Evolutionary conservation across 139 green algal genomes (phyloP), one percentile per base, ranked within the genome.

Genomic region (Mychonastes homosphaera): DNA sequence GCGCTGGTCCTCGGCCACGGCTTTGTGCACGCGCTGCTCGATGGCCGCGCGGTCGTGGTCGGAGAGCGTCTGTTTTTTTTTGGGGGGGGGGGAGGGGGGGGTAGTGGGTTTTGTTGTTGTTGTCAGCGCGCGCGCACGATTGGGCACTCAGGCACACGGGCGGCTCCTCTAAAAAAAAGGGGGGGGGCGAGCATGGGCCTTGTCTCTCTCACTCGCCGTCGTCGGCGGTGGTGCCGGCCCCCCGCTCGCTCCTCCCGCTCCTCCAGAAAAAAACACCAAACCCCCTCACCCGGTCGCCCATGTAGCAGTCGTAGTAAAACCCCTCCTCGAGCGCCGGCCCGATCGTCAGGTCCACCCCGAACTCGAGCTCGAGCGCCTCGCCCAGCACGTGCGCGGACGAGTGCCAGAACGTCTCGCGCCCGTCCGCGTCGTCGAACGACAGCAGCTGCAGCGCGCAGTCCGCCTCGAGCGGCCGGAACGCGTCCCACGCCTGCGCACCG

Each of bases 251-350:
- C n/a, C n/a, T n/a, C n/a, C n/a, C n/a, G n/a, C n/a, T n/a, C n/a
- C n/a, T n/a, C n/a, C n/a, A n/a, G n/a, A 44, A 44, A 44, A 12
- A 12, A 44, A 44, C 38, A 44, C 44, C n/a, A n/a, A 52, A 12
- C 15, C 26, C 28, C 21, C 63, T 1, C 58, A 68, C 62, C 51
- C 58, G 64, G 41, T 90, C 84, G n/a, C 84, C 87, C 64, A 96
- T 84, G 79, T 77, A 96, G 72, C 86, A 95, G 69, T 98, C 92
- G 63, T 97, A 98, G 74, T 98, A 98, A 70, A 98, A 98, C 46
- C 92, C 90, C 66, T 95, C 88, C 67, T 97, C 89, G 40, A 96
- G 79, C 2, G 82, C 55, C 3, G 92, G 92, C 2, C 92, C 92
- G 55, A 99, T 97, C 26, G 90, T 97, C 38, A 99, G 78, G 61